These are phyloP conservation scores for Wickerhamiella alocasiicola DNA, from an alignment of 805 yeast genomes.

Conservation along the genomic window DNA sequence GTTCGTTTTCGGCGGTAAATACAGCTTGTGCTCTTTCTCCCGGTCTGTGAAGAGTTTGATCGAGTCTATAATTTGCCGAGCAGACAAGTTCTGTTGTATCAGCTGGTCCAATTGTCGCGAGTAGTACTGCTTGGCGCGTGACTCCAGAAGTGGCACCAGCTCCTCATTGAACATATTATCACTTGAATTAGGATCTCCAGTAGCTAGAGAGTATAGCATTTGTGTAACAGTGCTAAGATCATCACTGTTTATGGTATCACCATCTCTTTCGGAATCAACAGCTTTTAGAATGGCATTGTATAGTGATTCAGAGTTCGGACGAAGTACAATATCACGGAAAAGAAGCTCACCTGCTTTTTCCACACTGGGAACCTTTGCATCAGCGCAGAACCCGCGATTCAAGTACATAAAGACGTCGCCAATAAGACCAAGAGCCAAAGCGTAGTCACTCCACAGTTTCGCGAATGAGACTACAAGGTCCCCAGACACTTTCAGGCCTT, in stretches of 20 bases:
- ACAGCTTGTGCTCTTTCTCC: conserved; percentile 13
- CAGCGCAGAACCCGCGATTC: conserved; percentile 18
- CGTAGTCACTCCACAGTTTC: conserved; percentile 15
- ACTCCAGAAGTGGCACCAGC: conserved; percentile 11
- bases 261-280: conserved; percentile 15
- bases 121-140: conserved; percentile 10
- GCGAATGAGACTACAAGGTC: conserved; percentile 12
- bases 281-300: conserved; percentile 9
- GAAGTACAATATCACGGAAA: conserved; percentile 16
- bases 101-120: not conserved
- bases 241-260: conserved; percentile 12
- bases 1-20: conserved; percentile 15
- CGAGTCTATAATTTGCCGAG: not conserved
- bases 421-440: conserved; percentile 13
- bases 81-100: not conserved
- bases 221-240: conserved; percentile 10
- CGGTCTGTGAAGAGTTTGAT: conserved; percentile 13
- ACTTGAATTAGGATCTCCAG: conserved; percentile 13
- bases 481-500: not conserved
- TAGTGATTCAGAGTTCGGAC: conserved; percentile 2
- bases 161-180: conserved; percentile 15
- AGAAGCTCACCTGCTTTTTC: conserved; percentile 16
- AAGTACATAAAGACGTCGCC: conserved; percentile 22
- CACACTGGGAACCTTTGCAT: conserved; percentile 12
- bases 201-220: conserved; percentile 16